These are phyloP conservation scores for Penicillium parvum DNA, from an alignment of 495 filamentous ascomycete species.

Conservation along the genomic window DNA sequence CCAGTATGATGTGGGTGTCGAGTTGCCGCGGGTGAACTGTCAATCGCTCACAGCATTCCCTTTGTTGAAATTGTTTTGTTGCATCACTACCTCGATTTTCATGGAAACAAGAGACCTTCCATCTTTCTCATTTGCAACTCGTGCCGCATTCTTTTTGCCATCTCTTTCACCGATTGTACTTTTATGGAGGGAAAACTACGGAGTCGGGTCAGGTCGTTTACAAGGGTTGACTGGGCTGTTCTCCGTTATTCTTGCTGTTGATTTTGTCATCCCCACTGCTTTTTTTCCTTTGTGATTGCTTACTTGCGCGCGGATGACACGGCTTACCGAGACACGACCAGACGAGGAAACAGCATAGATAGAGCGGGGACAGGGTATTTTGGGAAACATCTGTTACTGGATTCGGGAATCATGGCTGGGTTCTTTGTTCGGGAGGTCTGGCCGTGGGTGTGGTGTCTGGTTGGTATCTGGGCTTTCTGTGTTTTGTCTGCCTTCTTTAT, in stretches of 20 bases:
- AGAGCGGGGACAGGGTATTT: slow-evolving; percentile 21
- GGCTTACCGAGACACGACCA: slow-evolving; percentile 31
- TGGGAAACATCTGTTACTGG: slow-evolving; percentile 23
- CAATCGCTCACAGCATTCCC: slow-evolving; percentile 8
- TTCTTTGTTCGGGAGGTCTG: slow-evolving; percentile 13
- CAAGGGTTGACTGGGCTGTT: slow-evolving; percentile 9
- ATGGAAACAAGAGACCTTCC: slow-evolving; percentile 19
- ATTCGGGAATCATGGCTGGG: slow-evolving; percentile 18
- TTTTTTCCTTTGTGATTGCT: slow-evolving; percentile 15
- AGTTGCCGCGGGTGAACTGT: neutral
- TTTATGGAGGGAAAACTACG: slow-evolving; percentile 28
- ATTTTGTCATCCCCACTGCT: slow-evolving; percentile 13
- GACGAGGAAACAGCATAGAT: slow-evolving; percentile 31
- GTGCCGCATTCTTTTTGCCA: slow-evolving; percentile 15
- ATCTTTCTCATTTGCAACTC: slow-evolving; percentile 14
- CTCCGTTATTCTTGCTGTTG: slow-evolving; percentile 13
- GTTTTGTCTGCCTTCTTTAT: slow-evolving; percentile 5
- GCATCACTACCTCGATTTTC: slow-evolving; percentile 25
- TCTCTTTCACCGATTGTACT: slow-evolving; percentile 26
- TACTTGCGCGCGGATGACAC: slow-evolving; percentile 26
- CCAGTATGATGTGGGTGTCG: slow-evolving; percentile 27
- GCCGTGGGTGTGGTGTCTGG: slow-evolving; percentile 19
- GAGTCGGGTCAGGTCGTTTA: slow-evolving; percentile 31
- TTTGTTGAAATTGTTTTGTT: slow-evolving; percentile 23
- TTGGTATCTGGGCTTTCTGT: slow-evolving; percentile 15